Percentiles rank a stretch among this genome's conserved stretches.
phyloP scores from a whole-genome alignment of 257 asterid genomes.

The Craterostigma plantagineum region DNA sequence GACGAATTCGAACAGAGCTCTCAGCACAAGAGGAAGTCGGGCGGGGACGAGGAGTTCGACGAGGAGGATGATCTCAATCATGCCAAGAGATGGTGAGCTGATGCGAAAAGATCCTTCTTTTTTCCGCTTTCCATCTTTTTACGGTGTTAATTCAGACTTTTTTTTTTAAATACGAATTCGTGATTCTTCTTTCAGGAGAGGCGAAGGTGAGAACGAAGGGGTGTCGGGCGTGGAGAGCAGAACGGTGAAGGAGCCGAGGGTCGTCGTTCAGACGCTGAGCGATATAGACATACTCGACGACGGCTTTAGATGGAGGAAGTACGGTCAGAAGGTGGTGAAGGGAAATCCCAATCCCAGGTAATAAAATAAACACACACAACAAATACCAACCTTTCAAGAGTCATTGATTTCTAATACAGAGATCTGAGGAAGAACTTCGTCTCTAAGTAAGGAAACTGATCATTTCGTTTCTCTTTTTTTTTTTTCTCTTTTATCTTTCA shows the following conservation, averaged over 20 bases:
- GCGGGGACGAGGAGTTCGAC: constrained; percentile 24
- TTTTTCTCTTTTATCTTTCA: background rate
- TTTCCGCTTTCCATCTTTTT: background rate
- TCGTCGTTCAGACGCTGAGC: constrained; percentile 57
- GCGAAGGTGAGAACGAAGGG: constrained; percentile 18
- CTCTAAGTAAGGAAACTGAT: no score
- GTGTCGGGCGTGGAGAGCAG: constrained; percentile 19
- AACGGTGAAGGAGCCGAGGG: constrained; percentile 52
- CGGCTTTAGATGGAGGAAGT: constrained; percentile 69
- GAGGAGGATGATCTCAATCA: constrained; percentile 21
- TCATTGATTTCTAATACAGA: no score
- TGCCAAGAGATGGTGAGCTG: constrained; percentile 38
- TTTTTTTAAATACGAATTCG: no score
- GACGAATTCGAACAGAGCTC: constrained; percentile 54
- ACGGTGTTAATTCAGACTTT: no score
- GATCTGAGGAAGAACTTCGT: no score
- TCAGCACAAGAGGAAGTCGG: constrained; percentile 15
- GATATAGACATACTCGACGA: constrained; percentile 59
- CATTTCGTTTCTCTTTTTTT: no score
- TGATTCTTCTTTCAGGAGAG: constrained; percentile 30
- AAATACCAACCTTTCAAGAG: background rate
- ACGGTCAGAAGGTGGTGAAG: constrained; percentile 64
- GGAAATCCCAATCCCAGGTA: constrained; percentile 78
- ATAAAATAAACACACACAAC: background rate
- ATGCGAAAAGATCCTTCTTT: background rate